phyloP scores from a whole-genome alignment of 352 stramenopile genomes.

The Ochromonadaceae sp. region DNA sequence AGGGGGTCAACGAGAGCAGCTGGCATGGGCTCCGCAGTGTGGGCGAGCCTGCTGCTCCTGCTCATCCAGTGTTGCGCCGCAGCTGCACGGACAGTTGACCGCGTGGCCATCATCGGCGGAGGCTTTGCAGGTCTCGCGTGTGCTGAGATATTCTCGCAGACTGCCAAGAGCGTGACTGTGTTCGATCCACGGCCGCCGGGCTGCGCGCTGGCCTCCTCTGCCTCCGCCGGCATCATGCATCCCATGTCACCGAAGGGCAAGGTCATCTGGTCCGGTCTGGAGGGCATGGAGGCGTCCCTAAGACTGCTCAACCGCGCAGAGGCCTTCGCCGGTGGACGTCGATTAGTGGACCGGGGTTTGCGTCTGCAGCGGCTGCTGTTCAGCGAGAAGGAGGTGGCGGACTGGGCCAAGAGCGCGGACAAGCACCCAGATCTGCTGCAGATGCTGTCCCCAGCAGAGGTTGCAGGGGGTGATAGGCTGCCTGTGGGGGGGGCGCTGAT shows the following conservation, averaged over 20 bases:
- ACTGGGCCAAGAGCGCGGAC: too few relatives aligned
- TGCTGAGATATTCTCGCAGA: too few relatives aligned
- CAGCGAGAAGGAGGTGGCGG: not conserved
- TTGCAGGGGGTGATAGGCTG: too few relatives aligned
- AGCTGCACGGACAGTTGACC: too few relatives aligned
- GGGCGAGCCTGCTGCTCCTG: too few relatives aligned
- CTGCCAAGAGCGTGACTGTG: not conserved
- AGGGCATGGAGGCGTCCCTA: not conserved
- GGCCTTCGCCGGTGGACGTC: not conserved
- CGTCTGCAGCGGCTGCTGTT: not conserved
- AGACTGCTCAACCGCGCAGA: not conserved
- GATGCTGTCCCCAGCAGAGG: too few relatives aligned
- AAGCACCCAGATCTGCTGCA: too few relatives aligned
- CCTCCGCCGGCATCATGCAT: constrained; percentile 12
- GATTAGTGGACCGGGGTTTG: not conserved
- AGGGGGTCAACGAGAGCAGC: too few relatives aligned
- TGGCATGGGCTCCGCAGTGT: too few relatives aligned
- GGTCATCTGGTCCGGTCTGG: constrained; percentile 1
- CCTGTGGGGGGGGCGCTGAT: too few relatives aligned
- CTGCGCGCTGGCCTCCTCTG: not conserved
- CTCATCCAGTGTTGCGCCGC: too few relatives aligned
- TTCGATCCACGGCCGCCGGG: not conserved
- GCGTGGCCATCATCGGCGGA: constrained; percentile 7
- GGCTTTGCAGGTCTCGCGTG: not conserved
- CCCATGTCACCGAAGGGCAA: constrained; percentile 11